Conservation (phyloP, 2,329 filamentous ascomycete species). For the Aspergillus ustus region DNA sequence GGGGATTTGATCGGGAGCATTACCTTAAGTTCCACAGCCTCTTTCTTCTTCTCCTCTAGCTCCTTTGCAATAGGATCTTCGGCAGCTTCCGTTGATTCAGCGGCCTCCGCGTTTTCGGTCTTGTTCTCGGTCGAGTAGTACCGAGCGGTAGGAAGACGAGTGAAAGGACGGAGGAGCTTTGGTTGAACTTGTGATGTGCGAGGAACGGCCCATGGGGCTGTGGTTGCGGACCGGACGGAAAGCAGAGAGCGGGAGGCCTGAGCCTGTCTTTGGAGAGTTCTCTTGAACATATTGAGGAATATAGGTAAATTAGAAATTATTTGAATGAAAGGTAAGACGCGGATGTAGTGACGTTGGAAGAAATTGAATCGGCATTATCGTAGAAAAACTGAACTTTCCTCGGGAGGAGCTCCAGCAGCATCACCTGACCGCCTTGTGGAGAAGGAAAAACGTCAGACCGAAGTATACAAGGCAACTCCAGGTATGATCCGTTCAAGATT, state of each 20-base stretch:
- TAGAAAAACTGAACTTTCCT: slow-evolving; percentile 26
- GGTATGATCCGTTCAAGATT: not conserved
- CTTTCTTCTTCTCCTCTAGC: slow-evolving; percentile 72
- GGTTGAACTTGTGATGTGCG: slow-evolving; percentile 41
- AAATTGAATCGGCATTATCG: slow-evolving; percentile 14
- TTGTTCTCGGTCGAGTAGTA: slow-evolving; percentile 51
- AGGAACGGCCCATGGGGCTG: slow-evolving; percentile 38
- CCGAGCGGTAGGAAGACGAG: slow-evolving; percentile 39
- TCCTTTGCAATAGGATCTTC: slow-evolving; percentile 64
- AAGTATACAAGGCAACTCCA: slow-evolving; percentile 10
- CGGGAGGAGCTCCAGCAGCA: slow-evolving; percentile 7
- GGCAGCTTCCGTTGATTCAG: slow-evolving; percentile 25
- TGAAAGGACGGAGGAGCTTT: slow-evolving; percentile 38
- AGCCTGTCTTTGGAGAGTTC: slow-evolving; percentile 48
- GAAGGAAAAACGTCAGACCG: slow-evolving; percentile 20
- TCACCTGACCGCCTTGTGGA: slow-evolving; percentile 24
- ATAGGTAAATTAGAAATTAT: slow-evolving; percentile 10
- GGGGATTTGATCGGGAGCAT: slow-evolving; percentile 11
- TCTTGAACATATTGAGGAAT: slow-evolving; percentile 46
- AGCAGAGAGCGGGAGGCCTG: slow-evolving; percentile 43
- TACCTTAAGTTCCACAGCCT: slow-evolving; percentile 86
- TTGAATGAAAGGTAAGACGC: not conserved
- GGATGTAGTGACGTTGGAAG: slow-evolving; percentile 7
- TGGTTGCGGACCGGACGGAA: slow-evolving; percentile 38
- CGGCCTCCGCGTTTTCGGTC: slow-evolving; percentile 43